phyloP scores from a whole-genome alignment of 2,329 filamentous ascomycete species.

The Penicillium decumbens region DNA sequence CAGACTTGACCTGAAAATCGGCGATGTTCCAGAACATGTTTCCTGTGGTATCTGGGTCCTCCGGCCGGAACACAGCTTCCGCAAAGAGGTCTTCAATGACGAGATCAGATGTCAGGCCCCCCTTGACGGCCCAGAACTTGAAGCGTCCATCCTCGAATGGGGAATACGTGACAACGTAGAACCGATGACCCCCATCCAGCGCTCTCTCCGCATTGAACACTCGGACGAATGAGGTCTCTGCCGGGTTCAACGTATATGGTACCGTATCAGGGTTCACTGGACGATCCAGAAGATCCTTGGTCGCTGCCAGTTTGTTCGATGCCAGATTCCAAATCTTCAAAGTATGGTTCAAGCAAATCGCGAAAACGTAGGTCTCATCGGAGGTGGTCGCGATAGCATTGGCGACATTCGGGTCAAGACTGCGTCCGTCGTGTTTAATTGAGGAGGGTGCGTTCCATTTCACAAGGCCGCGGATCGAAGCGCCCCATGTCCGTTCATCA shows the following conservation, averaged over 20 bases:
- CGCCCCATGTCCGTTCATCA: constrained; percentile 47
- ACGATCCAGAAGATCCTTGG: constrained; percentile 71
- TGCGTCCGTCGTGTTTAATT: constrained; percentile 40
- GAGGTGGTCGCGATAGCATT: constrained; percentile 45
- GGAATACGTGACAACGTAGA: constrained; percentile 75
- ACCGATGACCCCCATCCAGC: constrained; percentile 46
- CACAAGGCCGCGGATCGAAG: constrained; percentile 47
- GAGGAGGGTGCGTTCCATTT: constrained; percentile 43
- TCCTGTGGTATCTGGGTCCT: constrained; percentile 56
- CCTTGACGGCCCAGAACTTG: constrained; percentile 81
- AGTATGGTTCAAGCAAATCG: constrained; percentile 82
- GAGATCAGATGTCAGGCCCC: constrained; percentile 53
- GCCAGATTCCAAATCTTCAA: constrained; percentile 84
- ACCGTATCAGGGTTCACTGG: constrained; percentile 61
- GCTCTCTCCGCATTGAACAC: constrained; percentile 58
- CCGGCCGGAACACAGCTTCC: constrained; percentile 59
- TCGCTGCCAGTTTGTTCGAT: constrained; percentile 71
- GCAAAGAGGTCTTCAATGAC: constrained; percentile 69
- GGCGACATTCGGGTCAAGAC: constrained; percentile 41
- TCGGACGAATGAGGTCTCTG: constrained; percentile 70
- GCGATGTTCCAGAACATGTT: constrained; percentile 75
- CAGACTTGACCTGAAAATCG: constrained; percentile 63
- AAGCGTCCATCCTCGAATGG: constrained; percentile 84
- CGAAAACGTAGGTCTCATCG: constrained; percentile 57
- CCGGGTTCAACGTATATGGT: constrained; percentile 74